Evolutionary conservation across 1,284 basidiomycete species (phyloP).

Genomic region (Tetrapyrgos nigripes): DNA sequence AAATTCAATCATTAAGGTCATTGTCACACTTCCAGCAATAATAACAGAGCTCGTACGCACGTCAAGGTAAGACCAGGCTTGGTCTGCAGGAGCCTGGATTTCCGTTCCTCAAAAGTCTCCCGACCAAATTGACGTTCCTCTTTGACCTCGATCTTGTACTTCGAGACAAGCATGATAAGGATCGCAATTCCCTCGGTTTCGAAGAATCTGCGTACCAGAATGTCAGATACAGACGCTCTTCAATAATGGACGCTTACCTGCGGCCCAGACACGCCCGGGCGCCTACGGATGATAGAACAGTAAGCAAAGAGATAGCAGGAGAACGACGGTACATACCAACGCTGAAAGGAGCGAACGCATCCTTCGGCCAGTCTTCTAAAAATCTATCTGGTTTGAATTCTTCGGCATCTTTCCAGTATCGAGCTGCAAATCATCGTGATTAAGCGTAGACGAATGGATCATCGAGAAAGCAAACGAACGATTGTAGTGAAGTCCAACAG

Average conservation of each 20-base stretch:
- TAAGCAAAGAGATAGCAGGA: neutral
- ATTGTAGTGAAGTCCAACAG: slow-evolving; percentile 54
- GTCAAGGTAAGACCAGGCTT: slow-evolving; percentile 45
- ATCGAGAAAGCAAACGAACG: slow-evolving; percentile 32
- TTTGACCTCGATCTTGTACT: slow-evolving; percentile 55
- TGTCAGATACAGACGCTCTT: slow-evolving; percentile 10
- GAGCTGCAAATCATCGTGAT: slow-evolving; percentile 37
- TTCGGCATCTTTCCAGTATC: slow-evolving; percentile 58
- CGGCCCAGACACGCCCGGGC: slow-evolving; percentile 59
- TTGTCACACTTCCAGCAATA: neutral
- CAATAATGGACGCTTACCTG: slow-evolving; percentile 40
- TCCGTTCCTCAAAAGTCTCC: slow-evolving; percentile 53
- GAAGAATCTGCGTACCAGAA: slow-evolving; percentile 41
- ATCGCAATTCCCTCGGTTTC: slow-evolving; percentile 56
- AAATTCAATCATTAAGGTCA: too few relatives aligned
- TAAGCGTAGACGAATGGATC: neutral
- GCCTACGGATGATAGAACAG: slow-evolving; percentile 28
- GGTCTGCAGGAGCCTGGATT: slow-evolving; percentile 44
- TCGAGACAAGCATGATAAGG: slow-evolving; percentile 52
- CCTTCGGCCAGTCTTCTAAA: slow-evolving; percentile 52
- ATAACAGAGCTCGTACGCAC: slow-evolving; percentile 37
- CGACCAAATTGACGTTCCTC: slow-evolving; percentile 54
- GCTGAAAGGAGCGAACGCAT: slow-evolving; percentile 62
- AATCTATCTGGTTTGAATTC: slow-evolving; percentile 59
- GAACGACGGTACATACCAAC: slow-evolving; percentile 40